phyloP scores from a whole-genome alignment of 257 asterid genomes.

The Rauvolfia tetraphylla region DNA sequence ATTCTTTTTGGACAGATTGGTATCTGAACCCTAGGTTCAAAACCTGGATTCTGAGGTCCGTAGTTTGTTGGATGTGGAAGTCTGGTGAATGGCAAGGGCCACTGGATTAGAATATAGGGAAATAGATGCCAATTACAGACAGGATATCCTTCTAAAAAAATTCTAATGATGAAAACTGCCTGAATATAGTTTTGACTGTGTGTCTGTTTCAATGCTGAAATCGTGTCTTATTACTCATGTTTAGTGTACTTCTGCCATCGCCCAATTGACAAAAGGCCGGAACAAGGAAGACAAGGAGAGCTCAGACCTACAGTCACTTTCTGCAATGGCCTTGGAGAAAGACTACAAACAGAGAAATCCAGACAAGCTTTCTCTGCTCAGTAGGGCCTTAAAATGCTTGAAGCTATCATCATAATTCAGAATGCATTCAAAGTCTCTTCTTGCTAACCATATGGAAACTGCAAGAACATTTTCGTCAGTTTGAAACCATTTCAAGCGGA shows the following conservation, averaged over 20 bases:
- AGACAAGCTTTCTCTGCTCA: constrained; percentile 47
- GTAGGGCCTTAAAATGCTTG: constrained; percentile 57
- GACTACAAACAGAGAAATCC: constrained; percentile 66
- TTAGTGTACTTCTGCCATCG: constrained; percentile 74
- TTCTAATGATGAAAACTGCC: background rate
- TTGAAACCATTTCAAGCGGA: background rate
- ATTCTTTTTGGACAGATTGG: background rate
- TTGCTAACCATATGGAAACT: background rate
- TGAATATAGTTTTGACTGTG: background rate
- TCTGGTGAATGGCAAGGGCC: background rate
- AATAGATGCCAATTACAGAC: background rate
- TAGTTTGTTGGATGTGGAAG: background rate
- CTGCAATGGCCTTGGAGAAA: constrained; percentile 67
- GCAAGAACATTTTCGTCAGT: background rate
- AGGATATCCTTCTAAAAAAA: background rate
- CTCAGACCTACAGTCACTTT: constrained; percentile 66
- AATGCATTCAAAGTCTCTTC: background rate
- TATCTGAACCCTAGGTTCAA: background rate
- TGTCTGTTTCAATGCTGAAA: constrained; percentile 12
- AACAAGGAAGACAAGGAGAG: constrained; percentile 83
- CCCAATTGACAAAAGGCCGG: constrained; percentile 76
- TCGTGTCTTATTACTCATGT: constrained; percentile 5
- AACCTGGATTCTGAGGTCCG: background rate
- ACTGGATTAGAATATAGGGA: background rate
- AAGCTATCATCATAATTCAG: constrained; percentile 38